Evolutionary conservation across 805 yeast genomes (phyloP), one percentile per base, ranked within the genome.

Genomic region (Tetrapisispora taiwanensis): DNA sequence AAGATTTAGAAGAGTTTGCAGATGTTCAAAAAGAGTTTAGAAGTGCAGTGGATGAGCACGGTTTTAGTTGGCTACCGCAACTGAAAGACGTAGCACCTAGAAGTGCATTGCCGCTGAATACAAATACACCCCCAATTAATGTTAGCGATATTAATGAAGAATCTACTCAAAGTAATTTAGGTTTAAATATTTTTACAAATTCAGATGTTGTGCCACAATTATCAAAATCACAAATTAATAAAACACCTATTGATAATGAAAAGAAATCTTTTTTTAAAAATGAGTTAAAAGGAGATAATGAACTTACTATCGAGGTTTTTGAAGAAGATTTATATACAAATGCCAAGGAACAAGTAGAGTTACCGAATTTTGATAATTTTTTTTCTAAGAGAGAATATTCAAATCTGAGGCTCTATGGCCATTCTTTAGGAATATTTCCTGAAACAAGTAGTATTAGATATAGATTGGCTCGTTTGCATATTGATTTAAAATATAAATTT

Each of bases 361-460:
- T 57, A 10, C 59, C 59, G 6, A 57, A 58, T 46, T 50, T 58
- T 39, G 55, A 54, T 35, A 47, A 52, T 14, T 45, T 52, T 6
- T 50, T 48, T 6, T 44, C 38, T 2, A 37, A 42, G 27, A 36
- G 40, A 26, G 32, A 33, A 15, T 20, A 27, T 6, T 48, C 45
- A 26, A 51, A 56, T 7, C 39, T 53, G 27, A 44, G 40, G 27
- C 46, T 74, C 6, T 73, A 64, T 48, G 80, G 80, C 2, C 62
- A 65, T 14, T 72, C 79, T 0, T 47, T 75, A 12, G 58, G 64
- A 7, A 10, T 63, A 4, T 67, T 75, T 32, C 48, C 65, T 0
- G 72, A 77, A 2, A 48, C 54, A 14, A 69, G 71, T 31, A 45
- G 43, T 8, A 27, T 70, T 7, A 58, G 81, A 48, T 41, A 52